phyloP scores from a whole-genome alignment of 176 grass and related monocot species.

The Rhynchospora breviuscula region DNA sequence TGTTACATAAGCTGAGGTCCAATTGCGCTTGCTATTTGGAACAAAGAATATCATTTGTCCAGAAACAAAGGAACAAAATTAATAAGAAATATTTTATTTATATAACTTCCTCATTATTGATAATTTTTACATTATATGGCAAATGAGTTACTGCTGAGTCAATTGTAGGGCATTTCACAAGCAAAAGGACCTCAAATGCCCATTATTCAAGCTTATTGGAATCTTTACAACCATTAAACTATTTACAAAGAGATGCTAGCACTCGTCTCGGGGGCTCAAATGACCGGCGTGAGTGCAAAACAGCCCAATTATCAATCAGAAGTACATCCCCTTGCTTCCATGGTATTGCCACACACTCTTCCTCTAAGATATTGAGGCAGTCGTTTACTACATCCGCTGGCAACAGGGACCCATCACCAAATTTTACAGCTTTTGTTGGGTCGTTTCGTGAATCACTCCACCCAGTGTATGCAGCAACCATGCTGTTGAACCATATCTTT shows the following conservation, averaged over 20 bases:
- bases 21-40: not conserved
- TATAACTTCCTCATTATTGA: not conserved
- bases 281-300: slow-evolving; percentile 60
- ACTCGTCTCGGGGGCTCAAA: slow-evolving; percentile 76
- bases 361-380: slow-evolving; percentile 62
- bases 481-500: slow-evolving; percentile 98
- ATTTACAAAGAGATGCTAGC: slow-evolving; percentile 92
- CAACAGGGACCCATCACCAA: slow-evolving; percentile 59
- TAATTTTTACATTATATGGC: not conserved
- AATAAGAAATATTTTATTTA: not conserved
- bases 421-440: slow-evolving; percentile 73
- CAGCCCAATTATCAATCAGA: slow-evolving; percentile 77
- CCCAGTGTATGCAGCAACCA: slow-evolving; percentile 89
- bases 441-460: slow-evolving; percentile 89
- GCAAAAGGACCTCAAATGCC: not conserved
- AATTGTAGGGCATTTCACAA: not conserved
- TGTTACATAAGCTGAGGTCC: too few species aligned
- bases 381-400: slow-evolving; percentile 51
- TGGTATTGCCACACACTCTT: slow-evolving; percentile 55
- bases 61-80: not conserved
- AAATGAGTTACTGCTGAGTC: not conserved
- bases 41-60: not conserved
- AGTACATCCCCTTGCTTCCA: slow-evolving; percentile 79
- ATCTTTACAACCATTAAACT: slow-evolving; percentile 1
- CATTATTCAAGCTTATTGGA: not conserved